phyloP scores from a whole-genome alignment of 1,284 basidiomycete genomes.

The Gymnopus androsaceus region DNA sequence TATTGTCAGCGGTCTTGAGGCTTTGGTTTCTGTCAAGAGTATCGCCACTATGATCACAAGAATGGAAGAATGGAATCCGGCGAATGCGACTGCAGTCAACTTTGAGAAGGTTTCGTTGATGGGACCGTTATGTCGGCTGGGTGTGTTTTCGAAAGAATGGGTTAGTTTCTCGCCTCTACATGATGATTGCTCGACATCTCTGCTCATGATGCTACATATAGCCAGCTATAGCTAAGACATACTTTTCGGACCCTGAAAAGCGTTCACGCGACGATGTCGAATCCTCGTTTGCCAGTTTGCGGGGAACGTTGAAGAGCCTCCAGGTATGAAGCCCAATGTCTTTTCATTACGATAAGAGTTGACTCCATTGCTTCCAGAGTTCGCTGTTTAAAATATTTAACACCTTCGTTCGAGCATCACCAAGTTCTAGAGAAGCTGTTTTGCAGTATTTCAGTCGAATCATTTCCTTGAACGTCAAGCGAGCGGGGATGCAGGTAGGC shows the following conservation, averaged over 20 bases:
- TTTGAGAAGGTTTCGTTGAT: slow-evolving; percentile 72
- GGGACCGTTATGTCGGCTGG: slow-evolving; percentile 81
- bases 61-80: slow-evolving; percentile 73
- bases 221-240: slow-evolving; percentile 77
- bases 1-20: slow-evolving; percentile 80
- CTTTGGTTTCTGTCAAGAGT: slow-evolving; percentile 79
- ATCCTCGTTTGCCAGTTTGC: slow-evolving; percentile 80
- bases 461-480: slow-evolving; percentile 77
- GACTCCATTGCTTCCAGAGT: slow-evolving; percentile 40
- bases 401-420: slow-evolving; percentile 80
- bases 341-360: slow-evolving; percentile 8
- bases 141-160: slow-evolving; percentile 87
- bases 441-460: slow-evolving; percentile 82
- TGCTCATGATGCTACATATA: slow-evolving; percentile 32
- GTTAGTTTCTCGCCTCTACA: slow-evolving; percentile 49
- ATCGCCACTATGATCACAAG: slow-evolving; percentile 80
- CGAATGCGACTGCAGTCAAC: slow-evolving; percentile 52
- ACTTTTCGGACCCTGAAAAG: slow-evolving; percentile 85
- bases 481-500: slow-evolving; percentile 84
- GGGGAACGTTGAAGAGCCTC: slow-evolving; percentile 78
- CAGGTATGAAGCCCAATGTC: slow-evolving; percentile 53
- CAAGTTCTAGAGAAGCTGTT: slow-evolving; percentile 81
- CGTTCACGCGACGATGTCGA: slow-evolving; percentile 76
- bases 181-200: not conserved
- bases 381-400: slow-evolving; percentile 91